Percentiles rank a stretch among this genome's conserved stretches.
phyloP scores from a whole-genome alignment of 2,329 filamentous ascomycete species.

The Cladorrhinum sp. region DNA sequence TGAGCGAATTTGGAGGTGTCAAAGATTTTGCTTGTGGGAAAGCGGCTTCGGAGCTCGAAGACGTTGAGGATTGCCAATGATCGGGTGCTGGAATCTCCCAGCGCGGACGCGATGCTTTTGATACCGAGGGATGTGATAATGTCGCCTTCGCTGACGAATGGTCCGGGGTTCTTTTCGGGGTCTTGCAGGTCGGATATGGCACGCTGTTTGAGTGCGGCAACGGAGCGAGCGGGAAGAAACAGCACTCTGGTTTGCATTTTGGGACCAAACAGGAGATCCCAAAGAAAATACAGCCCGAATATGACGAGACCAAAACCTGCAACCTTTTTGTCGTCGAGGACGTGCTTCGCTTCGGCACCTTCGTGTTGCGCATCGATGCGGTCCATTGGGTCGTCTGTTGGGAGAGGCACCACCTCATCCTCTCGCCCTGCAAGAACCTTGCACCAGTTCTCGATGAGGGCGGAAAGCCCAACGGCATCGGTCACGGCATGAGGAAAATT shows the following conservation, averaged over 20 bases:
- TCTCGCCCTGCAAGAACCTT: conserved; percentile 42
- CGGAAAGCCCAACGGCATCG: conserved; percentile 43
- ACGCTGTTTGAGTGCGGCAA: conserved; percentile 32
- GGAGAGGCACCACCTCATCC: conserved; percentile 38
- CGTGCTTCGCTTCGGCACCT: conserved; percentile 29
- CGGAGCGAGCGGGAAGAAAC: conserved; percentile 35
- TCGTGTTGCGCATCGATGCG: conserved; percentile 22
- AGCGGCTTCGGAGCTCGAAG: conserved; percentile 36
- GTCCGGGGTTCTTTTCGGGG: conserved; percentile 14
- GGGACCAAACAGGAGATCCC: conserved; percentile 33
- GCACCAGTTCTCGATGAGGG: conserved; percentile 46
- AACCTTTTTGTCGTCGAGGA: conserved; percentile 29
- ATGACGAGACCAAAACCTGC: conserved; percentile 29
- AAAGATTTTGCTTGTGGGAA: conserved; percentile 28
- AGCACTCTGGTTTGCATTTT: conserved; percentile 37
- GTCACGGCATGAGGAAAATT: conserved; percentile 46
- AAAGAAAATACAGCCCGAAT: conserved; percentile 36
- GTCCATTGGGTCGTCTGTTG: conserved; percentile 37
- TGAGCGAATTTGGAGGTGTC: conserved; percentile 29
- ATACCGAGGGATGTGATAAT: conserved; percentile 42
- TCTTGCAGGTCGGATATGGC: conserved; percentile 32
- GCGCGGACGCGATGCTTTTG: conserved; percentile 29
- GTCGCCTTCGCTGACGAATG: conserved; percentile 47
- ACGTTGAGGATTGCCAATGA: conserved; percentile 39
- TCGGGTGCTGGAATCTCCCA: conserved; percentile 26